phyloP scores from a whole-genome alignment of 441 rosid genomes.

The Corymbia citriodora region DNA sequence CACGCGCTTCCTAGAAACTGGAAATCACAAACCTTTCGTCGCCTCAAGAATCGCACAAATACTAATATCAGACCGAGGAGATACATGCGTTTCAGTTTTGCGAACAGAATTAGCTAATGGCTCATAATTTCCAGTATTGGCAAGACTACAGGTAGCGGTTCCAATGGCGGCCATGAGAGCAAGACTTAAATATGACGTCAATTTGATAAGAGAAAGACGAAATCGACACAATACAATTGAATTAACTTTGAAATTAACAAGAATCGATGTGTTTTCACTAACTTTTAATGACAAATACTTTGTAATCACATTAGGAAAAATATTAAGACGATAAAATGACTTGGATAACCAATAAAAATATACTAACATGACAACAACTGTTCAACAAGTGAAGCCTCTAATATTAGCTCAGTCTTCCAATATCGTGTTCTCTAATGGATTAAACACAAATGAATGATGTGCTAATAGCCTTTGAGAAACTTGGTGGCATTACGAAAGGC shows the following conservation, averaged over 20 bases:
- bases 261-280: background rate
- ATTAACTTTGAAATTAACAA: background rate
- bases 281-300: too few species aligned
- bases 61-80: background rate
- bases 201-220: background rate
- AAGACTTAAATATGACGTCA: background rate
- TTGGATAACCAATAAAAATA: background rate
- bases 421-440: background rate
- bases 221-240: background rate
- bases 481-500: constrained; percentile 18
- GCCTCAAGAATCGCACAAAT: background rate
- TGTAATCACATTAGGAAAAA: background rate
- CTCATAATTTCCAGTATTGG: background rate
- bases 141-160: background rate
- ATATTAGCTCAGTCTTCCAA: background rate
- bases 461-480: background rate
- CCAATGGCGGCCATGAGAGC: background rate
- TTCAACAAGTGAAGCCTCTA: background rate
- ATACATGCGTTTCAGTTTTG: background rate
- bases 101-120: background rate
- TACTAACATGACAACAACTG: background rate
- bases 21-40: background rate
- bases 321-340: background rate
- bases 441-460: background rate
- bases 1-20: background rate